These are phyloP conservation scores for Priceomyces carsonii DNA, from an alignment of 805 yeast genomes.

Conservation along the genomic window DNA sequence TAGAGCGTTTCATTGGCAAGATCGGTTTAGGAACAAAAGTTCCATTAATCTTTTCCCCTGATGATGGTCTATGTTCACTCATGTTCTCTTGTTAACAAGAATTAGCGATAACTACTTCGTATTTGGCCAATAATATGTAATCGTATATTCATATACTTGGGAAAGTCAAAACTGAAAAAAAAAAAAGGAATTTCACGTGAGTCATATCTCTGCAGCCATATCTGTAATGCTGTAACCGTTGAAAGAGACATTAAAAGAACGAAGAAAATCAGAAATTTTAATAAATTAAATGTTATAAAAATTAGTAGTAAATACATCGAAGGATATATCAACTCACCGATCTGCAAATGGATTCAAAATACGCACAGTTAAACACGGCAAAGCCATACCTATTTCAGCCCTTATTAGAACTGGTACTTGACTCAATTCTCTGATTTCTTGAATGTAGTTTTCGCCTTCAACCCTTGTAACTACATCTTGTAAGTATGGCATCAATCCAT, in stretches of 20 bases:
- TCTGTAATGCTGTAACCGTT: too few relatives aligned
- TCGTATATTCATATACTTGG: too few relatives aligned
- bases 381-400: constrained; percentile 92
- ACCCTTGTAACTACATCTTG: constrained; percentile 55
- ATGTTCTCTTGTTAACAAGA: not conserved
- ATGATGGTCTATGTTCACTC: not conserved
- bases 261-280: too few relatives aligned
- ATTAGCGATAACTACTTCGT: too few relatives aligned
- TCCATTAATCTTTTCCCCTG: constrained; percentile 16
- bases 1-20: constrained; percentile 23
- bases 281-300: too few relatives aligned
- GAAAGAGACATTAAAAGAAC: too few relatives aligned
- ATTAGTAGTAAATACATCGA: too few relatives aligned
- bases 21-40: constrained; percentile 18
- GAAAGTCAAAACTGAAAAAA: too few relatives aligned
- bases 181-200: too few relatives aligned
- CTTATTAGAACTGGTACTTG: constrained; percentile 83
- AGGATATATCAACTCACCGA: not conserved
- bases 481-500: constrained; percentile 57
- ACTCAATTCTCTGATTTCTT: constrained; percentile 75
- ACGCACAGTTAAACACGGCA: constrained; percentile 92
- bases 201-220: too few relatives aligned
- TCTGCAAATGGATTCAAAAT: constrained; percentile 80
- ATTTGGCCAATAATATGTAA: too few relatives aligned
- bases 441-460: constrained; percentile 65